Evolutionary conservation across 495 filamentous ascomycete species (phyloP), one percentile per base, ranked within the genome.

Genomic region (Penicillium canariense): DNA sequence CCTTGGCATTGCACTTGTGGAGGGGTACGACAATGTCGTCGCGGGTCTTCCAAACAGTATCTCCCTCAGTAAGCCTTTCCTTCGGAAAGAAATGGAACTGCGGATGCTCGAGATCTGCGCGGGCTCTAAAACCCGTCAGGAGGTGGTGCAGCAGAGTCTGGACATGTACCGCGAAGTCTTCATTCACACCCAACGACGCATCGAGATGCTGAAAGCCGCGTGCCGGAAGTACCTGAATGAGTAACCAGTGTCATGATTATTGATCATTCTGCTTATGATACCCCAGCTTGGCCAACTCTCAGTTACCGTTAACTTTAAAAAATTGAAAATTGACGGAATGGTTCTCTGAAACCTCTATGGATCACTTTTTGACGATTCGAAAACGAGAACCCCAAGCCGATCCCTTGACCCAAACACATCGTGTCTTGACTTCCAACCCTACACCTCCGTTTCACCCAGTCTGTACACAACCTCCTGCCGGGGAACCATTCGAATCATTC

Each of bases 61-160:
- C 17, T 95, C 89, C 52, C 80, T 98, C 14, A 88, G 90, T 62
- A 98, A 98, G 69, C 94, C 94, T n/a, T 97, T 97, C 67, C 75
- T 98, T 36, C 83, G 94, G 23, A 97, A 98, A 69, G 93, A 98
- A 76, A 96, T 96, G 91, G 94, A 98, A 69, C 69, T 87, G 52
- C 86, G 88, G 59, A 95, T 98, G 92, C 90, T 90, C 63, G 88
- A 88, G 50, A 96, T 98, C 44, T 97, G 94, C 70, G 90, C 89
- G 48, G 95, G 95, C n/a, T 81, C 79, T 15, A 85, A 84, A 51
- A 85, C 85, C 11, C 84, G 84, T 36, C 80, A 81, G 31, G 82
- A 83, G 22, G 86, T 97, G 20, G 82, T 97, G 25, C 77, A 84
- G 42, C 83, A 93, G 67, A 95, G 85, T 61, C 68, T 98, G 35